Percentiles rank a stretch among this genome's conserved stretches.
Conservation (phyloP, 73 alveolate species). For the Vitrella brassicaformis region DNA sequence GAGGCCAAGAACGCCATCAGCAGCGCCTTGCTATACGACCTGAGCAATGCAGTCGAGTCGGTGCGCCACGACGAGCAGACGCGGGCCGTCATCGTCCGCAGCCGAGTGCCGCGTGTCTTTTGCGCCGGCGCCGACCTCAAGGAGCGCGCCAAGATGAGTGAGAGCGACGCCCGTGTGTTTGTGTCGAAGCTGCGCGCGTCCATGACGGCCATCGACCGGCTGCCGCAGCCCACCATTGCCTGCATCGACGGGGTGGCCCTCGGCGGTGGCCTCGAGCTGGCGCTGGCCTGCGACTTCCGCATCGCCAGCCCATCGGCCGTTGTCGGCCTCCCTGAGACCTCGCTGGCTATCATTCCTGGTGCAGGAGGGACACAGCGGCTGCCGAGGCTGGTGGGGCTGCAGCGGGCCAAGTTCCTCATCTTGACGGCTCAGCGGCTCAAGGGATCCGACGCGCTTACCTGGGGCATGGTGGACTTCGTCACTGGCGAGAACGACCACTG, state of each 20-base stretch:
- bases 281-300: constrained; percentile 82
- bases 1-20: constrained; percentile 3
- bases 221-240: constrained; percentile 77
- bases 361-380: constrained; percentile 94
- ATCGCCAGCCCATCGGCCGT: constrained; percentile 66
- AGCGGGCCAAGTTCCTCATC: constrained; percentile 82
- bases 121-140: constrained; percentile 86
- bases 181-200: constrained; percentile 52
- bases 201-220: constrained; percentile 50
- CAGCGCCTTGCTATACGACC: not conserved
- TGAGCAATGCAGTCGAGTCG: not conserved
- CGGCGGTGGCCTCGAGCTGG: constrained; percentile 95
- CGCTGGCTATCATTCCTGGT: constrained; percentile 90
- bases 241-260: constrained; percentile 85
- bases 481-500: constrained; percentile 13
- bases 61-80: not conserved
- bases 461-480: constrained; percentile 68
- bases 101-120: constrained; percentile 41
- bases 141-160: constrained; percentile 69
- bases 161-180: constrained; percentile 52
- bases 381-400: constrained; percentile 70
- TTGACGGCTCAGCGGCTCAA: constrained; percentile 65
- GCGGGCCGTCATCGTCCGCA: constrained; percentile 28
- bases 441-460: constrained; percentile 66
- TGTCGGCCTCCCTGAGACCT: constrained; percentile 85